phyloP scores from a whole-genome alignment of 306 rosid genomes.

The Potentilla sterilis region DNA sequence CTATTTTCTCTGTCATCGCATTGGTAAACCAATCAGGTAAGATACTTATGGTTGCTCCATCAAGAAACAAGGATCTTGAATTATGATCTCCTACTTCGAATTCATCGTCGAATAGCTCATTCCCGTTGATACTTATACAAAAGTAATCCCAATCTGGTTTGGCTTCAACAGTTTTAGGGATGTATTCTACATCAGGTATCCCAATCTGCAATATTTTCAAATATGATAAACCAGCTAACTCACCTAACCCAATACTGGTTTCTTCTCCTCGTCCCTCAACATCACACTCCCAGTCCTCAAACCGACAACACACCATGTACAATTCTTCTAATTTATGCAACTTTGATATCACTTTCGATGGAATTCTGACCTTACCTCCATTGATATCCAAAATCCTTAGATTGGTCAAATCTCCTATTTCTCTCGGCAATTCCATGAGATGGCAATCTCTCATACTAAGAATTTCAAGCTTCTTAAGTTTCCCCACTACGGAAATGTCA shows the following conservation, averaged over 20 bases:
- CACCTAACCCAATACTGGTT: not conserved
- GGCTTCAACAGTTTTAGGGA: not conserved
- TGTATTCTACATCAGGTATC: no score
- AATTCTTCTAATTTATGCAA: not conserved
- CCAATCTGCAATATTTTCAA: no score
- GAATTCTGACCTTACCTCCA: not conserved
- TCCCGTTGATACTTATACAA: no score
- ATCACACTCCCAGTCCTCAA: not conserved
- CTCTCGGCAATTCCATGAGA: not conserved
- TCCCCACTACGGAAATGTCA: not conserved
- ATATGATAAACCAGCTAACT: not conserved
- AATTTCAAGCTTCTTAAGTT: not conserved
- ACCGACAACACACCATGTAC: rapidly evolving
- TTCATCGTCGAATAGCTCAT: no score
- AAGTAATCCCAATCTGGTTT: not conserved
- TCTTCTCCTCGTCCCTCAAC: not conserved
- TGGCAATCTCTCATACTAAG: not conserved
- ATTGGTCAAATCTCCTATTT: not conserved
- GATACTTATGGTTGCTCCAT: no score
- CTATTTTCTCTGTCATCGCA: not conserved
- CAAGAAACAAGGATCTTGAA: no score
- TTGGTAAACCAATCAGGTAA: not conserved
- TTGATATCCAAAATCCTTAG: no score
- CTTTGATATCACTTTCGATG: not conserved
- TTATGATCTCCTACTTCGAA: no score